Percentiles rank a stretch among this genome's conserved stretches.
Evolutionary conservation across 306 rosid genomes (phyloP).

Genomic region (Cucumis cinereus): DNA sequence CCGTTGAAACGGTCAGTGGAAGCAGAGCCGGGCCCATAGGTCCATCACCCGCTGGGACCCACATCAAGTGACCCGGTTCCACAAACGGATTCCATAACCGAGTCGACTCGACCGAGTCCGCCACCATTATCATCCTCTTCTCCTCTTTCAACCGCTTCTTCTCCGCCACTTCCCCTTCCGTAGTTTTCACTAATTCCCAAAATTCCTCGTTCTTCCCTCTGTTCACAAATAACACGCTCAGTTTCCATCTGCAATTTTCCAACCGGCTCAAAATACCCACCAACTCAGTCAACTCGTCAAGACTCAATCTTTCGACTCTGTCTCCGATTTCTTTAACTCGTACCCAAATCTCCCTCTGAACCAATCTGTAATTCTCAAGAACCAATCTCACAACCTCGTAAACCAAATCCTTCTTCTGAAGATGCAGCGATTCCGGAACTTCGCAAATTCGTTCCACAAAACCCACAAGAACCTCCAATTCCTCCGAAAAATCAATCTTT

Average conservation of each 20-base stretch:
- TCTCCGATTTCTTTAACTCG: constrained; percentile 28
- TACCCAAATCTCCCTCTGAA: constrained; percentile 34
- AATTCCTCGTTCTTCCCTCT: constrained; percentile 31
- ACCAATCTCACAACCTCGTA: constrained; percentile 47
- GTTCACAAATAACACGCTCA: constrained; percentile 46
- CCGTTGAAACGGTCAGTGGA: constrained; percentile 8
- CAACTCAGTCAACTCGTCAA: constrained; percentile 40
- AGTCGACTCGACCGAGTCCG: constrained; percentile 22
- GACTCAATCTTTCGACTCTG: constrained; percentile 21
- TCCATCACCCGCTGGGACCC: constrained; percentile 13
- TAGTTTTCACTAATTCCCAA: constrained; percentile 46
- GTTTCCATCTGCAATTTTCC: constrained; percentile 27
- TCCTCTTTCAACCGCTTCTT: constrained; percentile 30
- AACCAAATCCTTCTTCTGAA: constrained; percentile 46
- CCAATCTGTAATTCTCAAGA: constrained; percentile 49
- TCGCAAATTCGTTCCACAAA: constrained; percentile 32
- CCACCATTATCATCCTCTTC: constrained; percentile 30
- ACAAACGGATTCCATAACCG: constrained; percentile 52
- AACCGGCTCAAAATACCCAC: constrained; percentile 19
- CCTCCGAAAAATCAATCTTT: constrained; percentile 24
- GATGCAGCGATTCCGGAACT: constrained; percentile 37
- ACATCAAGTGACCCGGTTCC: constrained; percentile 38
- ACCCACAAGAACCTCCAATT: constrained; percentile 32
- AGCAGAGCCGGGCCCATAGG: not conserved
- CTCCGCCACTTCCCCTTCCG: constrained; percentile 15